Evolutionary conservation across 441 rosid genomes (phyloP).

Genomic region (Pelargonium australe): DNA sequence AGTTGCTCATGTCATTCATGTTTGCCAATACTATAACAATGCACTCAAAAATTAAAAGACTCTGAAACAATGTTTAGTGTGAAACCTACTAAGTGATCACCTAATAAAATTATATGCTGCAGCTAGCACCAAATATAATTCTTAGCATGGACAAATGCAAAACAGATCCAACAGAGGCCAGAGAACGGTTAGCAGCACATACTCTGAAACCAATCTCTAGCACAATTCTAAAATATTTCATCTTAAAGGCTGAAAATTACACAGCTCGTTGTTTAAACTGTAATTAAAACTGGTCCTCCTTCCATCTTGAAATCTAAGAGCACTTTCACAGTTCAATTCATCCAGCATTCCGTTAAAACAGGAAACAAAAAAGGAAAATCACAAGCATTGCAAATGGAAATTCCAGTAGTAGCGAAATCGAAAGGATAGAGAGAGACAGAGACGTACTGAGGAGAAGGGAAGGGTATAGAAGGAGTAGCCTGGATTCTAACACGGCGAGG

Average conservation of each 20-base stretch:
- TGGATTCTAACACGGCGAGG: slow-evolving; percentile 48
- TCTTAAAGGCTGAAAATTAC: not conserved
- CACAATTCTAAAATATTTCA: not conserved
- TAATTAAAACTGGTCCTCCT: not conserved
- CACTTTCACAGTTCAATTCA: not conserved
- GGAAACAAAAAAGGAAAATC: not conserved
- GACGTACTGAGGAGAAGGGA: slow-evolving; percentile 72
- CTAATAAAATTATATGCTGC: not conserved
- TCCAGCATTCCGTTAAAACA: not conserved
- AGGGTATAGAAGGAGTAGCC: slow-evolving; percentile 64
- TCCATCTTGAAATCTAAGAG: not conserved
- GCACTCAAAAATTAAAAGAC: not conserved
- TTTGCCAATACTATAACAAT: not conserved
- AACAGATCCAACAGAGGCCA: not conserved
- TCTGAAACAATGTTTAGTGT: not conserved
- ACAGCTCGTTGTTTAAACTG: not conserved
- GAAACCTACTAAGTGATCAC: not conserved
- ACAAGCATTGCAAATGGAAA: not conserved
- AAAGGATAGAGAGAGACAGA: not conserved
- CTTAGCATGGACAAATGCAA: not conserved
- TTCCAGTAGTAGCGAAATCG: not conserved
- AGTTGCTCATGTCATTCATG: too few relatives aligned
- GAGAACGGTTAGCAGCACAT: too few relatives aligned
- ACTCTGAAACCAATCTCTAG: not conserved
- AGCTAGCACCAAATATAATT: not conserved